Percentiles rank a stretch among this genome's conserved stretches.
phyloP scores from a whole-genome alignment of 225 moss, liverwort and hornwort species.

The Bryum argenteum region DNA sequence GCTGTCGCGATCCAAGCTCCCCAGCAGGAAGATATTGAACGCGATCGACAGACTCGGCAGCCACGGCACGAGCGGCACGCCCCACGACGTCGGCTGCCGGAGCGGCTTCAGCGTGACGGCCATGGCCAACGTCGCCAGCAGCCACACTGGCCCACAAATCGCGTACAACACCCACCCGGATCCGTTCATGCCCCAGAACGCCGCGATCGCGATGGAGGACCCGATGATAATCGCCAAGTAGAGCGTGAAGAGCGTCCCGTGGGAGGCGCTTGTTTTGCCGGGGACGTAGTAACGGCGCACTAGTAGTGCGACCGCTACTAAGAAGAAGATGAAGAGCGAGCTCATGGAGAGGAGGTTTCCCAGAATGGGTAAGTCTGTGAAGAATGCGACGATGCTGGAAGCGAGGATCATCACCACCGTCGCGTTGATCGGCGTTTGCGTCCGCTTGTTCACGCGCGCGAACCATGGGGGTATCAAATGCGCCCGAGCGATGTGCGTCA shows the following conservation, averaged over 20 bases:
- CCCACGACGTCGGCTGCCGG: constrained; percentile 59
- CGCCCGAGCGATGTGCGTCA: constrained; percentile 77
- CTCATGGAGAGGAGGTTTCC: constrained; percentile 76
- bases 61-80: constrained; percentile 87
- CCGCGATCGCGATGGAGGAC: constrained; percentile 50
- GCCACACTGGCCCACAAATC: constrained; percentile 48
- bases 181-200: constrained; percentile 48
- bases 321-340: constrained; percentile 77
- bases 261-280: constrained; percentile 28
- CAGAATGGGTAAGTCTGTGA: constrained; percentile 68
- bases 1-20: constrained; percentile 61
- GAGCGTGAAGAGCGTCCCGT: constrained; percentile 27
- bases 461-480: constrained; percentile 87
- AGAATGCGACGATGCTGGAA: constrained; percentile 50
- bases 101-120: constrained; percentile 40
- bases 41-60: constrained; percentile 66
- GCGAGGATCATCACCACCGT: constrained; percentile 52
- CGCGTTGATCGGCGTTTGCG: constrained; percentile 71
- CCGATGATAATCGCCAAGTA: constrained; percentile 42
- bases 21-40: constrained; percentile 67
- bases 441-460: constrained; percentile 51
- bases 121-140: constrained; percentile 52
- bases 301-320: constrained; percentile 47
- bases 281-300: constrained; percentile 82
- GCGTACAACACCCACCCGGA: constrained; percentile 45